Base-by-base conservation (phyloP, 2,329 filamentous ascomycete genomes). In the Botrytis byssoidea region DNA sequence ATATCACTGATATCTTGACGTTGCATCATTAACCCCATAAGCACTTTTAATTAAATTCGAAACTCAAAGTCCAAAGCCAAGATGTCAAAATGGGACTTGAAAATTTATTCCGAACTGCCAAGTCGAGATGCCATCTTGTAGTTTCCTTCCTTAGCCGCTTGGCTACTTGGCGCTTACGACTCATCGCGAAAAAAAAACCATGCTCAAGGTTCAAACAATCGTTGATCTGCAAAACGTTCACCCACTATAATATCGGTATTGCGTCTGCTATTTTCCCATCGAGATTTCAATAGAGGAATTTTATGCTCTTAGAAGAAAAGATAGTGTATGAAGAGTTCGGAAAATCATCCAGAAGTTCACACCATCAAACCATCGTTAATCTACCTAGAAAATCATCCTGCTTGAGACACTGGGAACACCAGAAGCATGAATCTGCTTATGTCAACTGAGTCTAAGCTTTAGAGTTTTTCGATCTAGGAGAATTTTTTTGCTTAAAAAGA, bases 111-210 rank as follows among this genome's bases (percentile, higher is more conserved):
- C 42, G 57, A 71, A 63, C 57, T 63, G 42, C 68, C 32, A 70
- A 70, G 57, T 32, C 9, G 16, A 29, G 14, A 42, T 63, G 14
- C 25, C 37, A 18, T 42, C 25, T 70, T 51, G 22, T 10, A 40
- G 9, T 29, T 35, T 68, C 22, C 25, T 22, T 18, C 22, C 37
- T 46, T 48, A 42, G 20, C 25, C 20, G 14, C 29, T 61, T 70
- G 68, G 37, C 57, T 18, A 59, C 68, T 70, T 70, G 42, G 42
- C 57, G 67, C 35, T 60, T 40, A 48, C 68, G 55, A 70, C 40
- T 70, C 68, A 25, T 32, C 18, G 5, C 32, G 51, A 7, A 32
- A 57, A 29, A 29, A 32, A 40, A 16, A 14, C 20, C 22, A 29
- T n/a, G 22, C n/a, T 42, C 37, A 64, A 29, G n/a, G 40, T 20